A percentile compares a stretch with the other conserved stretches of the same genome.
These are phyloP conservation scores for Saccharomycopsis lassenensis DNA, from an alignment of 805 yeast genomes.

Conservation along the genomic window DNA sequence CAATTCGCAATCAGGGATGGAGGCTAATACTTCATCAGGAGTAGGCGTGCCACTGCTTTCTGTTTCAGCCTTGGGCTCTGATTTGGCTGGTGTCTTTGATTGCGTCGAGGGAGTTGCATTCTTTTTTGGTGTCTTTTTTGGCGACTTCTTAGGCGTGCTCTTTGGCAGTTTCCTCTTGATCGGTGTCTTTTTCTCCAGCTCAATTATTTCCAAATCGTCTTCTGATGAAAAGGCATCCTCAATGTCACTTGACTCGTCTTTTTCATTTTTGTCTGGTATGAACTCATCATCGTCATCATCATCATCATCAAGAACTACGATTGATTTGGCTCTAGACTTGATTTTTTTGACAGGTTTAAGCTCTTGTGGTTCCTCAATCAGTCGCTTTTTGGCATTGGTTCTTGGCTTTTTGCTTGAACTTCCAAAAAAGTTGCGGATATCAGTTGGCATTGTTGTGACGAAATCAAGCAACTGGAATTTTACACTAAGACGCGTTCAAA, in stretches of 20 bases:
- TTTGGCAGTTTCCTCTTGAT: conserved; percentile 1
- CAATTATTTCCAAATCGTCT: conserved; percentile 3
- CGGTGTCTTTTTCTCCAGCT: conserved; percentile 2
- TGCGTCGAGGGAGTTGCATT: conserved; percentile 3
- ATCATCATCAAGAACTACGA: conserved; percentile 21
- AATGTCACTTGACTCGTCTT: conserved; percentile 11
- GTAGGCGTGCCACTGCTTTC: conserved; percentile 28
- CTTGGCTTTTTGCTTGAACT: background rate
- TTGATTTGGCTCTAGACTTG: conserved; percentile 7
- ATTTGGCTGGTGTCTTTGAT: conserved; percentile 21
- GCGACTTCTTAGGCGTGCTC: conserved; percentile 19
- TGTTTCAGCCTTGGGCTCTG: conserved; percentile 20
- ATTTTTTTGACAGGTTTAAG: no score
- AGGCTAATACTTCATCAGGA: conserved; percentile 43
- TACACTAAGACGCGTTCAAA: no score
- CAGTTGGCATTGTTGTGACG: conserved; percentile 16
- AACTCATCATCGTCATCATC: conserved; percentile 25
- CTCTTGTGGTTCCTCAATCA: conserved; percentile 1
- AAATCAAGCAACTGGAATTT: no score
- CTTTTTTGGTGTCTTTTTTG: background rate
- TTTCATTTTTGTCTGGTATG: conserved; percentile 8
- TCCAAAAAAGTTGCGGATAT: conserved; percentile 12
- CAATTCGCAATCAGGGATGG: conserved; percentile 67
- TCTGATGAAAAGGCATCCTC: conserved; percentile 2
- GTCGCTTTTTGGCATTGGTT: background rate